Percentiles rank a stretch among this genome's conserved stretches.
These are phyloP conservation scores for Passiflora organensis DNA, from an alignment of 345 rosid genomes.

Conservation along the genomic window DNA sequence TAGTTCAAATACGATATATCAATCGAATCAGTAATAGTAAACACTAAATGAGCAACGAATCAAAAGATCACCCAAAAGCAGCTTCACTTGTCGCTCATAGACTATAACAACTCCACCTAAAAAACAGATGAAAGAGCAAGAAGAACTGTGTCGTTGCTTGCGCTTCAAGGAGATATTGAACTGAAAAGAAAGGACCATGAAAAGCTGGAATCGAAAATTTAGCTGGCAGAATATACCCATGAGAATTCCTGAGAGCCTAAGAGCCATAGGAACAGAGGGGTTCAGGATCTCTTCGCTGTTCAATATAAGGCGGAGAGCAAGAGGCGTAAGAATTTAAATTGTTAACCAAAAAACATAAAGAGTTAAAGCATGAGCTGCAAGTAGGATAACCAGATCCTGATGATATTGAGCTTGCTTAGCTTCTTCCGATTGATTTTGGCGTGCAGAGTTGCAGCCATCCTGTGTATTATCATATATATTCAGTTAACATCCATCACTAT, in stretches of 20 bases:
- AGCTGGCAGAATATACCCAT: constrained; percentile 49
- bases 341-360: not conserved
- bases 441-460: constrained; percentile 92
- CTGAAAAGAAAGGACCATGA: not conserved
- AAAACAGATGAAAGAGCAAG: not conserved
- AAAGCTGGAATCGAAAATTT: not conserved
- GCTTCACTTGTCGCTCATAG: constrained; percentile 85
- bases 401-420: constrained; percentile 60
- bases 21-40: constrained; percentile 2
- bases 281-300: constrained; percentile 85
- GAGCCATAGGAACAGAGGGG: constrained; percentile 90
- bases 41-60: not conserved
- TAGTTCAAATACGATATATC: too few species aligned
- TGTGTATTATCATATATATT: constrained; percentile 20
- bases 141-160: not conserved
- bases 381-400: constrained; percentile 57
- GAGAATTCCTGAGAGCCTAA: constrained; percentile 81
- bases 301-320: not conserved
- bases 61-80: constrained; percentile 53
- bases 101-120: constrained; percentile 92
- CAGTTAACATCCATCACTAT: too few species aligned
- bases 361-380: not conserved
- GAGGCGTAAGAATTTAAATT: not conserved
- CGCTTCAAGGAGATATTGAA: not conserved
- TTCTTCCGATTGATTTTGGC: constrained; percentile 76